Evolutionary conservation across 2,329 filamentous ascomycete genomes (phyloP), one percentile per base, ranked within the genome.

Genomic region (Clonostachys rhizophaga): DNA sequence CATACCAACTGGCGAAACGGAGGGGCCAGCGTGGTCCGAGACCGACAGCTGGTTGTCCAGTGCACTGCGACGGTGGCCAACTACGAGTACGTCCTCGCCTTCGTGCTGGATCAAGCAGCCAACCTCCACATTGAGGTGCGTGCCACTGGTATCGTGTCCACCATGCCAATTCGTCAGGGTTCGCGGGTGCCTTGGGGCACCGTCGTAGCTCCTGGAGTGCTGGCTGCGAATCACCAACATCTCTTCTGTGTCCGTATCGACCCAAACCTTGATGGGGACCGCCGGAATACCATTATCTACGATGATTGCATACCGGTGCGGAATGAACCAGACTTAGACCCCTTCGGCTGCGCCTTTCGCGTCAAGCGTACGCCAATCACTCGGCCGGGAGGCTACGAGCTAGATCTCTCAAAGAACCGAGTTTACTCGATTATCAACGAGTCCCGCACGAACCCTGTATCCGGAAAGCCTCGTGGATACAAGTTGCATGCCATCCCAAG

Each of bases 221-320:
- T 86, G 5, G 83, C 82, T 0, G 79, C 81, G 45, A 83, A 85
- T 59, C 83, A 87, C 55, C 83, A 87, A 57, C 83, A 87, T 63
- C 71, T 87, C 45, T 86, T 87, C 58, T 76, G 72, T 20, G 60
- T 81, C 37, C 74, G 82, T 76, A 78, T 88, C 42, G 84, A 88
- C 54, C 79, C 81, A 0, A 75, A 75, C 16, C 67, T 85, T 43
- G 80, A 84, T 55, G 79, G 79, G 6, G 65, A 74, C 53, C 60
- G 62, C 5, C 83, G 83, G 6, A 54, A 50, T 47, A 52, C 50
- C 16, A n/a, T 55, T 3, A 16, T 45, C 9, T 49, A 50, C 6
- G 44, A 46, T 4, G 45, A 53, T 10, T 42, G 40, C 9, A 34
- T 47, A 6, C 39, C 46, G 8, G 47, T 51, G 1, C 12, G 40